A percentile compares a stretch with the other conserved stretches of the same genome.
These are phyloP conservation scores for Celoporthe dispersa DNA, from an alignment of 2,329 filamentous ascomycete species.

Conservation along the genomic window DNA sequence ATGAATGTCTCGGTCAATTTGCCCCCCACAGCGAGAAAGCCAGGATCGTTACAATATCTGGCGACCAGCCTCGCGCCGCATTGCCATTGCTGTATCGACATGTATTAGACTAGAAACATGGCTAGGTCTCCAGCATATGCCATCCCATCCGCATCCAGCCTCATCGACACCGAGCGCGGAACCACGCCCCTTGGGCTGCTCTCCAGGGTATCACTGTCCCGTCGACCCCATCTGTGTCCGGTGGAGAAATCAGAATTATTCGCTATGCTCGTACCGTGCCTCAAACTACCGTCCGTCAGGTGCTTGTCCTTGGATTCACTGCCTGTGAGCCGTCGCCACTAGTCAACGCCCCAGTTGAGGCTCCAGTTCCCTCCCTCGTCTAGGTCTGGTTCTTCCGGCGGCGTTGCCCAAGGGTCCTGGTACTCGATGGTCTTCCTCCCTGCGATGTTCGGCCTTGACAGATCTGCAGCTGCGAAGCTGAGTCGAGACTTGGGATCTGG, in stretches of 20 bases:
- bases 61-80: not conserved
- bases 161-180: slow-evolving; percentile 1
- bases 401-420: slow-evolving; percentile 30
- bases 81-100: not conserved
- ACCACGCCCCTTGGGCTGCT: not conserved
- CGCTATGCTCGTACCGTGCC: not conserved
- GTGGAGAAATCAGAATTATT: not conserved
- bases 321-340: slow-evolving; percentile 19
- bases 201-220: not conserved
- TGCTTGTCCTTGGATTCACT: not conserved
- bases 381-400: slow-evolving; percentile 29
- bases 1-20: not conserved
- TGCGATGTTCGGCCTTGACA: slow-evolving; percentile 25
- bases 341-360: slow-evolving; percentile 42
- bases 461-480: slow-evolving; percentile 28
- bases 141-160: slow-evolving; percentile 15
- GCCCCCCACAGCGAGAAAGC: not conserved
- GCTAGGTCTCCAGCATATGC: slow-evolving; percentile 13
- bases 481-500: slow-evolving; percentile 15
- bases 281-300: not conserved
- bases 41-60: not conserved
- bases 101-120: not conserved
- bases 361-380: slow-evolving; percentile 34
- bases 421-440: slow-evolving; percentile 20
- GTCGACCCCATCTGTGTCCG: not conserved